Evolutionary conservation across 2,329 filamentous ascomycete genomes (phyloP), one percentile per base, ranked within the genome.

Genomic region (Epichloe festucae): DNA sequence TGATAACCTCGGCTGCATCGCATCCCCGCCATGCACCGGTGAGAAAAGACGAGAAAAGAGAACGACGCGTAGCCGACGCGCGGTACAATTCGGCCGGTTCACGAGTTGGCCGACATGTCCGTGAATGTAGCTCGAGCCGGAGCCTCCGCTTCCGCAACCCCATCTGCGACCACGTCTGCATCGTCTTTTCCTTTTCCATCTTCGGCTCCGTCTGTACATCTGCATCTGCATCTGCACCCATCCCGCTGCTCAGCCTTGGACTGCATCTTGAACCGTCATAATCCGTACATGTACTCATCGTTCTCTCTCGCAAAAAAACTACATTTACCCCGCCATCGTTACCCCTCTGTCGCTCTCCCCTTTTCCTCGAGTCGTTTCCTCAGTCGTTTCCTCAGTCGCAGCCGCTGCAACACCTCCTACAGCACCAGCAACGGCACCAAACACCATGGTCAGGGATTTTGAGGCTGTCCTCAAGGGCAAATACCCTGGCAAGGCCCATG

Each of bases 401-500:
- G 21, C 39, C 11, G 15, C 19, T 15, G 17, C 39, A 15, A 42
- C 39, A 15, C 17, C 48, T 44, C 11, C 11, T 15, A 5, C 48
- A 36, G 6, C 38, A 11, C 19, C 5, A 8, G 12, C 23, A 27
- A 6, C 23, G 6, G 23, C 7, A 36, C 19, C 15, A 31, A 15
- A 4, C 43, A 46, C 48, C 51, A 69, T 69, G 67, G 63, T 63
- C 49, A 52, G 70, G 58, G 66, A 73, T 57, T 77, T 73, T 58
- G 72, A 79, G 46, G 64, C 69, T 34, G 68, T 83, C 56, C 70
- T 84, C 54, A 70, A 73, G 70, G 77, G 75, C 57, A 84, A 84
- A 63, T 84, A 84, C 66, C 93, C 93, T 23, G 91, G 86, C 61
- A 97, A 96, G 73, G 75, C 78, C 31, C 93, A 98, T 68, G 89